Conservation (phyloP, 2,329 filamentous ascomycete species). For the Hirsutella thompsonii region DNA sequence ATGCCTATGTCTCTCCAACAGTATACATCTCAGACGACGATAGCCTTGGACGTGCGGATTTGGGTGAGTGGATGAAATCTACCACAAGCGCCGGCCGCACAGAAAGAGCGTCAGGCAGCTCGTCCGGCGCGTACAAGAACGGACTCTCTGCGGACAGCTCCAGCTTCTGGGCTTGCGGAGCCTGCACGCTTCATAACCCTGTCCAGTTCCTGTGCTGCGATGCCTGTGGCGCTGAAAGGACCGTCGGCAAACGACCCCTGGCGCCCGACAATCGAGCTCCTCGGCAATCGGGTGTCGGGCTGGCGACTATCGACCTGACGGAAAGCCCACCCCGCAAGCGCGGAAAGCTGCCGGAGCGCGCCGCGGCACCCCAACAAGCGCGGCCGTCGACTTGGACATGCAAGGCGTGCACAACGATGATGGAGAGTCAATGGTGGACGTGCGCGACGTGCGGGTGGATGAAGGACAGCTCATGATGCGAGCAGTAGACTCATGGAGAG, state of each 20-base stretch:
- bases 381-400: slow-evolving; percentile 34
- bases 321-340: no score
- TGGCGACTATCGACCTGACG: slow-evolving; percentile 2
- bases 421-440: slow-evolving; percentile 44
- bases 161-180: slow-evolving; percentile 35
- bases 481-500: no score
- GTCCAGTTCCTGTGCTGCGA: slow-evolving; percentile 38
- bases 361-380: slow-evolving; percentile 2
- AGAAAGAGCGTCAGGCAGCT: no score
- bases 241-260: no score
- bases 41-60: slow-evolving; percentile 36
- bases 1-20: slow-evolving; percentile 35
- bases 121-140: no score
- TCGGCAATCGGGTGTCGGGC: slow-evolving; percentile 3
- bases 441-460: slow-evolving; percentile 41
- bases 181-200: slow-evolving; percentile 46
- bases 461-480: slow-evolving; percentile 30
- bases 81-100: no score
- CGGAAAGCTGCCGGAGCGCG: slow-evolving; percentile 6
- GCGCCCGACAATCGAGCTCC: no score
- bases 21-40: no score
- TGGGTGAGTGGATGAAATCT: slow-evolving; percentile 12
- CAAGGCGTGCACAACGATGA: slow-evolving; percentile 34
- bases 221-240: slow-evolving; percentile 36
- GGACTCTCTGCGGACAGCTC: not conserved